These are phyloP conservation scores for Saccharomycopsis hybrid DNA, from an alignment of 1,139 yeast species.

Conservation along the genomic window DNA sequence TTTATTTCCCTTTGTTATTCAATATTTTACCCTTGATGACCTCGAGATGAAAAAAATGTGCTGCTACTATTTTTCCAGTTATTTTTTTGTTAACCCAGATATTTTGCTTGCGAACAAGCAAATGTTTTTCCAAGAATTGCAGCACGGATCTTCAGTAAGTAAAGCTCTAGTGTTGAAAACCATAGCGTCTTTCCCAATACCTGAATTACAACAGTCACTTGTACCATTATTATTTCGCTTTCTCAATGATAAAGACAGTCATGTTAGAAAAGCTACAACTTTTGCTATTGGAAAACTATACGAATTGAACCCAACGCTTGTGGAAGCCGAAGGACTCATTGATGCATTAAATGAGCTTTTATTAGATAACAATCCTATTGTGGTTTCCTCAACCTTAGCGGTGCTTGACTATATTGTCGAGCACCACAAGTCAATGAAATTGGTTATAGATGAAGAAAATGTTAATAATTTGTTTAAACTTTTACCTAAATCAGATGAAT, in stretches of 20 bases:
- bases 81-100: constrained; percentile 53
- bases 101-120: constrained; percentile 20
- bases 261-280: constrained; percentile 65
- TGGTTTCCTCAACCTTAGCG: constrained; percentile 69
- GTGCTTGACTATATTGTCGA: constrained; percentile 65
- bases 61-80: constrained; percentile 52
- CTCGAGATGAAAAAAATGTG: constrained; percentile 68
- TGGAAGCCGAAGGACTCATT: constrained; percentile 42
- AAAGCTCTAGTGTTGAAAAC: constrained; percentile 60
- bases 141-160: constrained; percentile 30
- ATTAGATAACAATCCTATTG: constrained; percentile 50
- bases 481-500: constrained; percentile 49
- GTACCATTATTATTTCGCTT: constrained; percentile 33
- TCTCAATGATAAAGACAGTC: constrained; percentile 45
- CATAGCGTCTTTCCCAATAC: constrained; percentile 50
- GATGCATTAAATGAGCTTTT: constrained; percentile 53
- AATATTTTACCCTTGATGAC: constrained; percentile 57
- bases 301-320: constrained; percentile 46
- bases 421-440: constrained; percentile 27
- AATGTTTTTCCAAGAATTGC: constrained; percentile 47
- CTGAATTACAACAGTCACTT: constrained; percentile 42
- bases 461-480: constrained; percentile 1
- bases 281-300: constrained; percentile 64
- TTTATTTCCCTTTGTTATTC: constrained; percentile 61
- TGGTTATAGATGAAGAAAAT: constrained; percentile 2